Conservation (phyloP, 2,329 filamentous ascomycete species). For the Colletotrichum lindemuthianum region DNA sequence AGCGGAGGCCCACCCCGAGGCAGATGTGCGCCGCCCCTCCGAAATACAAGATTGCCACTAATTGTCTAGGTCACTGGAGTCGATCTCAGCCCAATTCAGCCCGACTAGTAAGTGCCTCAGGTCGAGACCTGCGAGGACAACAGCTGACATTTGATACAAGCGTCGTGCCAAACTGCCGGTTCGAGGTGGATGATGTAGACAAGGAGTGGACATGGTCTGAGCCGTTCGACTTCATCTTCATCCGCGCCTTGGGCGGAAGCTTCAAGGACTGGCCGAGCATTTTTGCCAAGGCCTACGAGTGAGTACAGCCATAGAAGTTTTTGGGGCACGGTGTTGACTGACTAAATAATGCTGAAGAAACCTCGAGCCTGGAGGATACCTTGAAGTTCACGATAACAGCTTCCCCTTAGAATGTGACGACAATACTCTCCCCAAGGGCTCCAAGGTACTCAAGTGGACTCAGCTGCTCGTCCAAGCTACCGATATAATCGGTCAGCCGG, state of each 20-base stretch:
- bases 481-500: conserved; percentile 42
- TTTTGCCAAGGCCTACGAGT: conserved; percentile 38
- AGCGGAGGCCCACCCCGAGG: conserved; percentile 46
- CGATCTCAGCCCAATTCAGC: conserved; percentile 49
- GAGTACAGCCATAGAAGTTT: not conserved
- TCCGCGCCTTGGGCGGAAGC: not conserved
- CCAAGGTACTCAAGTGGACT: conserved; percentile 43
- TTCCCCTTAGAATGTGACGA: conserved; percentile 45
- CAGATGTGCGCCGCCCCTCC: conserved; percentile 36
- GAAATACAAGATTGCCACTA: not conserved
- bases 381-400: conserved; percentile 45
- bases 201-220: conserved; percentile 45
- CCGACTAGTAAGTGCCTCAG: conserved; percentile 37
- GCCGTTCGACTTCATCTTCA: conserved; percentile 44
- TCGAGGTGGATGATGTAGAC: conserved; percentile 52
- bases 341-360: conserved; percentile 40
- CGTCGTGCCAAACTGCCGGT: conserved; percentile 56
- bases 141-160: conserved; percentile 37
- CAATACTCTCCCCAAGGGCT: conserved; percentile 43
- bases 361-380: conserved; percentile 46
- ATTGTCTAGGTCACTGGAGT: conserved; percentile 40
- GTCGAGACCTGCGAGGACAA: not conserved
- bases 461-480: conserved; percentile 44
- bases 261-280: conserved; percentile 33
- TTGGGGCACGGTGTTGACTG: conserved; percentile 26